Evolutionary conservation across 163 green algal species (phyloP), one percentile per base, ranked within the genome.

Genomic region (Coccomyxa subellipsoidea): DNA sequence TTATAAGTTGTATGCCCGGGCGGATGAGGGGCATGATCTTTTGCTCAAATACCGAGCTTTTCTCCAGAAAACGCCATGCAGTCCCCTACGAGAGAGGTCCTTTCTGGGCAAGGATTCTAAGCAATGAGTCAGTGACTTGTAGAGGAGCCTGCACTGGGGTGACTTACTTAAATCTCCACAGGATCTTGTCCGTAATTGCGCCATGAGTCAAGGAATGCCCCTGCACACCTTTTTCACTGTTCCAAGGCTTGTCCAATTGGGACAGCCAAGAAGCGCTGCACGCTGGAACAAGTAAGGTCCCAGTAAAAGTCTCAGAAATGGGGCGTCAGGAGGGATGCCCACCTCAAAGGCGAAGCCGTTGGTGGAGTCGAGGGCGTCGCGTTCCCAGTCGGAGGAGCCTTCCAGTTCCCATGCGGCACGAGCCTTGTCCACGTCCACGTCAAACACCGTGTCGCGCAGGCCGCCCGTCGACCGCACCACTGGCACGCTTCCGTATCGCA

Each of bases 391-490:
- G n/a, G 66, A 73, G 66, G 66, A 73, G 27, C 66, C 66, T 23
- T 73, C 66, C 7, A 73, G 27, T 23, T 73, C 66, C 66, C 66
- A 73, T 18, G 85, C 84, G 2, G 92, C 93, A 12, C 92, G 84
- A 59, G 90, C 87, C 40, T 91, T 87, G 79, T 97, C 93, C 84
- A 91, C 85, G 83, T 98, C 95, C 70, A 98, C 87, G 82, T 99
- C 96, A 40, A 94, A 92, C 27, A 99, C 96, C 0, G 96, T 99
- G 88, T 99, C 96, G 0, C 91, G 92, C 82, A 99, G 89, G 29
- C 96, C 96, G 38, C 96, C 96, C 0, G 96, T 99, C 78, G 90
- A 86, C 27, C 96, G 85, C 71, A 99, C 96, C 32, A 98, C 87
- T 0, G 96, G 96, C 7, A 99, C 89, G 29, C 94, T 88, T n/a